Evolutionary conservation across 192 early-diverging fungal genomes (phyloP).

Genomic region (Phycomyces nitens): DNA sequence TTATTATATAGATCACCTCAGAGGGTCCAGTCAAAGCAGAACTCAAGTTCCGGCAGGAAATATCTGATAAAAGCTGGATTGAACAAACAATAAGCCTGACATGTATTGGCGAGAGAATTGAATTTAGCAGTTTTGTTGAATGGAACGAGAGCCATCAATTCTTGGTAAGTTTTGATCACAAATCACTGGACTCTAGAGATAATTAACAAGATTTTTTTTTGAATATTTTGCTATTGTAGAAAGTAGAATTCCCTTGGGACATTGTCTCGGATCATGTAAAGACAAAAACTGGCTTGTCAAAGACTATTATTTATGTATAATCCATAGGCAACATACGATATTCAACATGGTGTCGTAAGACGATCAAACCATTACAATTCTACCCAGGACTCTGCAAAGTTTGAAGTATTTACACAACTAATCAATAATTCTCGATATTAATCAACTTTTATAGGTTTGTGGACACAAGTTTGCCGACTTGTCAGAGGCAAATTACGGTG

Average conservation of each 20-base stretch:
- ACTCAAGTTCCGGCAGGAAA: constrained; percentile 54
- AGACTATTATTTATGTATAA: neutral
- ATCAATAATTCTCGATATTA: too few relatives aligned
- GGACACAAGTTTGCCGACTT: constrained; percentile 96
- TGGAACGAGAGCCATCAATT: constrained; percentile 92
- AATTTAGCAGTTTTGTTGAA: constrained; percentile 84
- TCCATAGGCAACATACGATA: constrained; percentile 85
- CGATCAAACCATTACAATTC: constrained; percentile 96
- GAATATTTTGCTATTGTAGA: constrained; percentile 46
- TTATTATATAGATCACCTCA: constrained; percentile 53
- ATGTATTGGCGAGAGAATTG: constrained; percentile 64
- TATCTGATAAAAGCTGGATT: constrained; percentile 66
- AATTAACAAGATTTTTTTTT: too few relatives aligned
- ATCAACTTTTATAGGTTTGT: constrained; percentile 73
- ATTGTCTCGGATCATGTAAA: constrained; percentile 64
- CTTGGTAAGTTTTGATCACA: constrained; percentile 46
- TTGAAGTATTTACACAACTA: constrained; percentile 82
- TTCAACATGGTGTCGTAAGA: constrained; percentile 89
- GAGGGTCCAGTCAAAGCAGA: constrained; percentile 82
- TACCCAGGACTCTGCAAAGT: constrained; percentile 84
- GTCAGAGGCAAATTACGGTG: constrained; percentile 92
- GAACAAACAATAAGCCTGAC: constrained; percentile 78
- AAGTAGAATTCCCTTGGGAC: constrained; percentile 91
- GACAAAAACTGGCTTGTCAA: neutral
- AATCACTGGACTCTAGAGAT: neutral